These are phyloP conservation scores for Myriosclerotinia duriaeana DNA, from an alignment of 2,329 filamentous ascomycete genomes.

Conservation along the genomic window DNA sequence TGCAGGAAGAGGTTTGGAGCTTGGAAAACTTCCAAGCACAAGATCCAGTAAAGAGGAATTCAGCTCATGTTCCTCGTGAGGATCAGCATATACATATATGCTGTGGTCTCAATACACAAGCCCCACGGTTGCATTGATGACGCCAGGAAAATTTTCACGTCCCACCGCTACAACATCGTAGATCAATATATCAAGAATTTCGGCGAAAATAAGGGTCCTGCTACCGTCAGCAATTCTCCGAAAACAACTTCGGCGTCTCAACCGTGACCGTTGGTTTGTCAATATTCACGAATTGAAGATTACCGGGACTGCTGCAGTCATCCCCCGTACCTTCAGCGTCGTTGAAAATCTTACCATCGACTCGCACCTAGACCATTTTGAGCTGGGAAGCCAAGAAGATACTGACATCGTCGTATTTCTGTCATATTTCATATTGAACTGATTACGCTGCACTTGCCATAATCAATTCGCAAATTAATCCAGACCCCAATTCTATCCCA, in stretches of 20 bases:
- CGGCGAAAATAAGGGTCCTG: conserved; percentile 3
- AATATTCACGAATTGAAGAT: conserved; percentile 17
- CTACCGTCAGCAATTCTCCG: conserved; percentile 18
- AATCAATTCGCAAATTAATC: conserved; percentile 5
- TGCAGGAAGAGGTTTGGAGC: conserved; percentile 9
- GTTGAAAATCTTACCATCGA: conserved; percentile 6
- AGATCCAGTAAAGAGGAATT: conserved; percentile 12
- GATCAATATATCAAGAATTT: conserved; percentile 22
- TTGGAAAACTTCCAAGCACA: conserved; percentile 9
- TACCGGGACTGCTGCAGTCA: conserved; percentile 21
- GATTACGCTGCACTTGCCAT: conserved; percentile 19
- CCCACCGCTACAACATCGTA: conserved; percentile 15
- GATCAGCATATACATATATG: conserved; percentile 23
- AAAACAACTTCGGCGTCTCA: conserved; percentile 11
- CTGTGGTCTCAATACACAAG: conserved; percentile 5
- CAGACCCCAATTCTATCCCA: conserved; percentile 9
- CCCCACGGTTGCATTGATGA: conserved; percentile 13
- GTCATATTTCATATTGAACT: conserved; percentile 23
- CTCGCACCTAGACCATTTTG: background rate
- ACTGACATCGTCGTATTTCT: conserved; percentile 13
- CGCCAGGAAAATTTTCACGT: conserved; percentile 12
- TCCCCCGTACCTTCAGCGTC: conserved; percentile 18
- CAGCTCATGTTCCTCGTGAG: conserved; percentile 20
- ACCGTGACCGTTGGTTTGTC: conserved; percentile 18
- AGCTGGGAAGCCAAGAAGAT: conserved; percentile 7